A percentile compares a stretch with the other conserved stretches of the same genome.
These are phyloP conservation scores for Auricularia cornea DNA, from an alignment of 768 basidiomycete species.

Conservation along the genomic window DNA sequence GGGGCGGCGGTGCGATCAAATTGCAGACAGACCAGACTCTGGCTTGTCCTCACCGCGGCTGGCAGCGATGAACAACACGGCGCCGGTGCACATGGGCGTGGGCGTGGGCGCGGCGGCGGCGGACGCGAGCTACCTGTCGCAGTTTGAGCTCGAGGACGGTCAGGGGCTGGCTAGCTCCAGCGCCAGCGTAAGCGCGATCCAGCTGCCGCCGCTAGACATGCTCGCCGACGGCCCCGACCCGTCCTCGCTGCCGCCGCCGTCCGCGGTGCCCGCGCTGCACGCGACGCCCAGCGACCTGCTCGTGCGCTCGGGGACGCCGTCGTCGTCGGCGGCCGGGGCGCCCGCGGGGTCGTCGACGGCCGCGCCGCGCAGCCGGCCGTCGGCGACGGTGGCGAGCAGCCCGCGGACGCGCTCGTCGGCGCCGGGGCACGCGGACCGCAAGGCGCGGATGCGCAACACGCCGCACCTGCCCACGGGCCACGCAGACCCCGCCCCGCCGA, in stretches of 20 bases:
- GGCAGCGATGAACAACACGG: not conserved
- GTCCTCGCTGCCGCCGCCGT: not conserved
- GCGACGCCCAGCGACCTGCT: too few relatives aligned
- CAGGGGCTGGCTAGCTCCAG: not conserved
- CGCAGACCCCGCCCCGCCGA: slow-evolving; percentile 50
- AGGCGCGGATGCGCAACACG: slow-evolving; percentile 6
- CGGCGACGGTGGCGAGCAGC: too few relatives aligned
- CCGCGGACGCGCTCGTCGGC: not conserved
- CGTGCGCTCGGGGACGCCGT: too few relatives aligned
- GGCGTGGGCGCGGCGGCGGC: not conserved
- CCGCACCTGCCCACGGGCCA: slow-evolving; percentile 13
- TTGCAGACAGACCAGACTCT: too few relatives aligned
- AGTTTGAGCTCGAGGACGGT: not conserved
- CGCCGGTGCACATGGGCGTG: not conserved
- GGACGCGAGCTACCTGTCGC: not conserved
- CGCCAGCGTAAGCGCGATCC: not conserved
- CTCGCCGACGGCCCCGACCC: not conserved
- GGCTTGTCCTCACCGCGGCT: too few relatives aligned
- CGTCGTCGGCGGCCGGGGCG: too few relatives aligned
- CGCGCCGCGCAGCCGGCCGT: slow-evolving; percentile 14
- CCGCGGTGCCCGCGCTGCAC: not conserved
- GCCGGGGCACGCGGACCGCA: not conserved
- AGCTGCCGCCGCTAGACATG: not conserved
- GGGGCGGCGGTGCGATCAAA: too few relatives aligned
- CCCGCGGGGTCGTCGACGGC: not conserved